Base-by-base conservation (phyloP, 768 basidiomycete species). In the Panellus pusillus region DNA sequence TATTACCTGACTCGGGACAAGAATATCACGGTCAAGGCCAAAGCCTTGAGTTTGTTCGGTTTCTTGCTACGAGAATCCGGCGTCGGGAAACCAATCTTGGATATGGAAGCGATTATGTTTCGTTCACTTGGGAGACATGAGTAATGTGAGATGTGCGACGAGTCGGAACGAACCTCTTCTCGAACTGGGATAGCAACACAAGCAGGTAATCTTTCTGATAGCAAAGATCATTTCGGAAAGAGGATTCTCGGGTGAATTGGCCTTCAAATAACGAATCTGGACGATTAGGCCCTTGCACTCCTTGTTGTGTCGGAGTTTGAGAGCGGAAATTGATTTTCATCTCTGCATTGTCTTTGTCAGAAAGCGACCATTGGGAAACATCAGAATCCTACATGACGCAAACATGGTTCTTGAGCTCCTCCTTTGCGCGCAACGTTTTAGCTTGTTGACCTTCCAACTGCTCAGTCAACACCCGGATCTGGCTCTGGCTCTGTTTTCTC, bases 191-290 rank as follows among this genome's bases (percentile, higher is more conserved):
- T 20, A 97, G 70, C n/a, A 95, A 74, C 3, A 84, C 71, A 9
- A 94, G 73, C 11, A 98, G 76, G 67, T 98, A 98, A 43, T 80
- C 74, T 67, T 99, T 99, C 74, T 98, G 97, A 63, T 93, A 85
- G 14, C 79, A 75, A 41, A 98, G 76, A 61, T 85, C 86, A 54
- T 75, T 76, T 31, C 96, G 81, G 75, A 97, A 82, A 1, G 78
- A 77, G 9, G 86, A 81, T 72, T 99, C 97, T 20, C 96, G 81
- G 3, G 83, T 88, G 69, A 87, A 95, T 66, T 93, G 50, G 89
- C 88, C 68, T 98, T 96, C 61, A 98, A 77, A 70, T 97, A 98
- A 38, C 79, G 81, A 54, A 97, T 93, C 68, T 97, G 93, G 8
- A 91, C 82, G 44, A 98, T 84, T 17, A 98, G 74, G 9, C 93